Conservation (phyloP, 73 alveolate genomes). For the Paraurostyla sp. region DNA sequence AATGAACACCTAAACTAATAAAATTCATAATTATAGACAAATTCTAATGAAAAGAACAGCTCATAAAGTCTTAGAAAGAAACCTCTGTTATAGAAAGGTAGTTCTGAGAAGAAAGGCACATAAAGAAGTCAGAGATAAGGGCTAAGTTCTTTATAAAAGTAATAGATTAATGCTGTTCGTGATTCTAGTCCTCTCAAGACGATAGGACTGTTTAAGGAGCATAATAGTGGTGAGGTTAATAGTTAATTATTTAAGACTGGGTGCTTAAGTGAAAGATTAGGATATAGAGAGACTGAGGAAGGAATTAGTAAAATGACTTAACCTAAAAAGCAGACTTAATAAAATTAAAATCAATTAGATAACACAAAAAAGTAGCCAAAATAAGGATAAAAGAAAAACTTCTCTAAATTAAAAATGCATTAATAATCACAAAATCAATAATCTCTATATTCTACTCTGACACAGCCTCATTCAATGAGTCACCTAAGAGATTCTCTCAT, state of each 20-base stretch:
- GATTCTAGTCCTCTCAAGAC: constrained; percentile 37
- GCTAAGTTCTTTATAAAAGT: too few species aligned
- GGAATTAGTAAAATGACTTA: not conserved
- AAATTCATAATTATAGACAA: too few species aligned
- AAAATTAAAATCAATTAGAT: too few species aligned
- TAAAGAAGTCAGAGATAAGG: constrained; percentile 13
- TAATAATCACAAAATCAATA: not conserved
- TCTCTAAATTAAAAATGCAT: not conserved
- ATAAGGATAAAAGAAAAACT: not conserved
- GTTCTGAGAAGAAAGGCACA: constrained; percentile 25
- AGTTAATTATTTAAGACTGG: not conserved
- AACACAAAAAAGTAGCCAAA: not conserved
- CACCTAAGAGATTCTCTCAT: not conserved
- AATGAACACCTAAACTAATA: not conserved
- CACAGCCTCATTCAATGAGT: not conserved
- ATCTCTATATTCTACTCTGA: too few species aligned
- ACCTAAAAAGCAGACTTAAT: not conserved
- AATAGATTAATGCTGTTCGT: constrained; percentile 10
- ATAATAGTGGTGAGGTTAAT: constrained; percentile 1
- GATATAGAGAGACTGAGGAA: not conserved
- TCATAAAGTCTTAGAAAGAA: too few species aligned
- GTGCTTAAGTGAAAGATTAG: not conserved
- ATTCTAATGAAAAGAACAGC: too few species aligned
- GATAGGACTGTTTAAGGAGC: not conserved
- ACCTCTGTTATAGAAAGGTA: too few species aligned